Base-by-base conservation (phyloP, 306 rosid species). In the Gastrolobium villosum region DNA sequence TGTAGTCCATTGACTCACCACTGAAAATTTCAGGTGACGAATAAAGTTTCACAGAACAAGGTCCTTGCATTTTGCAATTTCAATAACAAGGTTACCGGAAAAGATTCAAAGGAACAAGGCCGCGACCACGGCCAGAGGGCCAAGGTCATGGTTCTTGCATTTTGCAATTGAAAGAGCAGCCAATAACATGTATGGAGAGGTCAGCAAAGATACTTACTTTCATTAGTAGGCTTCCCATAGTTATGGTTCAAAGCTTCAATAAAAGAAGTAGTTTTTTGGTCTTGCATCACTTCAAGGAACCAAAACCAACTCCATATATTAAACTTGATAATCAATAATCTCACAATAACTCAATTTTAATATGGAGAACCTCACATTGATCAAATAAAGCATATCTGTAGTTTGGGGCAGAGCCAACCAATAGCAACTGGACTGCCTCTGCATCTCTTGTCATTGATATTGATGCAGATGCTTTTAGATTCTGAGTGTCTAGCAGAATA, bases 341-440 rank as follows among this genome's bases (percentile, higher is more conserved):
- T 70, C 66, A 45, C 65, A 66, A 72, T 46, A 52, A 81, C 64
- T 78, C 76, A 65, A 8, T 40, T 67, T 36, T 10, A 74, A 75
- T 37, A 13, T 3, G 13, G 74, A 60, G 13, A 82, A 76, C 10
- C 70, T 6, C 70, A 92, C 98, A 55, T 68, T 94, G 96, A 79
- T 94, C 93, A 68, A 79, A 92, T 73, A 90, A 88, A 36, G 89
- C 79, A 69, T 85, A 82, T 85, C 96, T 71, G 79, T 88, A 90
- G 81, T 87, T 88, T 13, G 91, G 90, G 26, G 72, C 75, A 6
- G 87, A 87, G 80, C 94, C 96, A 81, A 88, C 97, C 57, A 81
- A 84, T 26, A 90, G 83, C 92, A 92, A 82, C 86, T 90, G 93
- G 41, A 94, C 93, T 64, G 97, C 97, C 81, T 94, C 97, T 32